phyloP scores from a whole-genome alignment of 352 stramenopile genomes.

The Plasmopara halstedii region DNA sequence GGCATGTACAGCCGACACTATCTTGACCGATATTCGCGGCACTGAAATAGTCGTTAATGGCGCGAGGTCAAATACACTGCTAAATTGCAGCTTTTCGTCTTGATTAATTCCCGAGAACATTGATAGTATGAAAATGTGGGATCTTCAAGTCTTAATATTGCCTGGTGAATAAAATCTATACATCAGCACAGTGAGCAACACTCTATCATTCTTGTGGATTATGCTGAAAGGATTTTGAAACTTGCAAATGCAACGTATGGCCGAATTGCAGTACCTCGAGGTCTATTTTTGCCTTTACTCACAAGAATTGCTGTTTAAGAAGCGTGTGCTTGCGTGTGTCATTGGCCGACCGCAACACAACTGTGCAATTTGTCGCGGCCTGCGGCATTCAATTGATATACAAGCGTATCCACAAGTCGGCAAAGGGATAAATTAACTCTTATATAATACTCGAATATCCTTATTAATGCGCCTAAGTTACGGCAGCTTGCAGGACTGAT shows the following conservation, averaged over 20 bases:
- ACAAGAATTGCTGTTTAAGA: slow-evolving; percentile 48
- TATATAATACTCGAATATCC: slow-evolving; percentile 24
- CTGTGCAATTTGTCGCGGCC: slow-evolving; percentile 43
- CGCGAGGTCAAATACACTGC: slow-evolving; percentile 30
- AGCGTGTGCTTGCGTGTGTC: slow-evolving; percentile 27
- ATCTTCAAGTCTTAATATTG: slow-evolving; percentile 36
- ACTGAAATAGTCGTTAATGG: slow-evolving; percentile 38
- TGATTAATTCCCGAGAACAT: slow-evolving; percentile 25
- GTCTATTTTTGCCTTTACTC: slow-evolving; percentile 59
- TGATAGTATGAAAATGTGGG: slow-evolving; percentile 28
- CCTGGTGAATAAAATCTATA: slow-evolving; percentile 10
- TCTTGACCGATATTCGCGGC: slow-evolving; percentile 41
- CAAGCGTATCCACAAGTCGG: slow-evolving; percentile 77
- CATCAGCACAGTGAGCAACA: too few species aligned
- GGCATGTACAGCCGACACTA: slow-evolving; percentile 41
- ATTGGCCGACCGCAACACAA: slow-evolving; percentile 43
- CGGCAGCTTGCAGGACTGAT: slow-evolving; percentile 1
- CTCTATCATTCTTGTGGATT: slow-evolving; percentile 35
- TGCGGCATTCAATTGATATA: slow-evolving; percentile 55
- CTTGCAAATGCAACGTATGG: slow-evolving; percentile 23
- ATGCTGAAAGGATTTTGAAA: slow-evolving; percentile 29
- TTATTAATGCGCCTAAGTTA: slow-evolving; percentile 9
- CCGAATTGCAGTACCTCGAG: slow-evolving; percentile 47
- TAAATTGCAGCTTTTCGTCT: slow-evolving; percentile 41
- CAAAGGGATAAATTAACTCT: slow-evolving; percentile 43